Percentiles rank a stretch among this genome's conserved stretches.
Evolutionary conservation across 306 rosid species (phyloP).

Genomic region (Cucurbita maxima): DNA sequence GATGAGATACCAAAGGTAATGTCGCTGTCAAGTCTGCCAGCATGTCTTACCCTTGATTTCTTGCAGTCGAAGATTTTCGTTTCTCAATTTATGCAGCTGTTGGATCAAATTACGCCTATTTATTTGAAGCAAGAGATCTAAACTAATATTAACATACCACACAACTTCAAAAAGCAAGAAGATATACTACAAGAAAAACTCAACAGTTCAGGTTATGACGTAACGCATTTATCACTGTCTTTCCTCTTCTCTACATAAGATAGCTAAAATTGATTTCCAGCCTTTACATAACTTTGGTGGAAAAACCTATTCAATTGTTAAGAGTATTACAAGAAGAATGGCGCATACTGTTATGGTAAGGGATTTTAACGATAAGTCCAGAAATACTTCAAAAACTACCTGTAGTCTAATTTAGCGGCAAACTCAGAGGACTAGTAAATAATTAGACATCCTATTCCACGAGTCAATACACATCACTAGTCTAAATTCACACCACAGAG

Average conservation of each 20-base stretch:
- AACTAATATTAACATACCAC: neutral
- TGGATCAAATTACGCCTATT: neutral
- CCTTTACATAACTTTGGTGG: neutral
- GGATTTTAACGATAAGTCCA: neutral
- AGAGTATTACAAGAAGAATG: neutral
- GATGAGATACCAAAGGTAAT: slow-evolving; percentile 11
- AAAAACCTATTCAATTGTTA: neutral
- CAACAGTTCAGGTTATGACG: neutral
- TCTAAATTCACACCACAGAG: neutral
- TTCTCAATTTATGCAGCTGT: slow-evolving; percentile 42
- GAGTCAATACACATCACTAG: neutral
- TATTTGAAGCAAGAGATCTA: neutral
- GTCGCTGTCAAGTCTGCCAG: slow-evolving; percentile 2
- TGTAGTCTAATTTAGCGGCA: neutral
- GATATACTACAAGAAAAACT: neutral
- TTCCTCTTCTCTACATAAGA: neutral
- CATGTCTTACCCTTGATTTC: slow-evolving; percentile 40
- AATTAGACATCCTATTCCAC: neutral
- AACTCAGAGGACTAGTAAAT: neutral
- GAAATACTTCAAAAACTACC: too few species aligned
- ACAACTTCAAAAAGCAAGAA: neutral
- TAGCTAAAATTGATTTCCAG: neutral
- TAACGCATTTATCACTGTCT: neutral
- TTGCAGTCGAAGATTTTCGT: slow-evolving; percentile 40
- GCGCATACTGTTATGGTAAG: neutral